Base-by-base conservation (phyloP, 2,329 filamentous ascomycete species). In the Curvularia spicifera region DNA sequence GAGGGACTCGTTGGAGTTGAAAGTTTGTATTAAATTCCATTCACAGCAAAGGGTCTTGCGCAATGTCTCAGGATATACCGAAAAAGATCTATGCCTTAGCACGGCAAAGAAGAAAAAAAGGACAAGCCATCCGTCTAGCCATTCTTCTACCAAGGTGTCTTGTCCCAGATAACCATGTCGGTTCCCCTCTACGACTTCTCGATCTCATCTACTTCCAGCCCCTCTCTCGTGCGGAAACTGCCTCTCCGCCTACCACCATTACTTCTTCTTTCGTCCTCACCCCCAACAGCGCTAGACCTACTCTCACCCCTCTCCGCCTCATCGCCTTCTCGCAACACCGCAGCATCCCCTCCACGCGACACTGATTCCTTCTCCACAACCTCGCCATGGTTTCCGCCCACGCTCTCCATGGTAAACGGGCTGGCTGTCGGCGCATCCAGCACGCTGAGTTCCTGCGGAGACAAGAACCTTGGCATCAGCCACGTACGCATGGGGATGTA, bases 361-460 rank as follows among this genome's bases (percentile, higher is more conserved):
- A 40, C 22, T 9, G 5, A 5, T 9, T 26, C 40, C 1, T 1
- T 24, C 4, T 37, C 44, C 5, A 63, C 49, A 1, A 53, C 47
- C 59, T 76, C 62, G 1, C 73, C 73, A 57, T 76, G 81, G 43
- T 79, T 79, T 2, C 83, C 82, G 5, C 83, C 83, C 28, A 85
- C 76, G 45, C 80, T 83, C 49, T 79, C 82, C 64, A 86, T 77
- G 3, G 84, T 84, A 15, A 83, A 80, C 22, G 81, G 80, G 55
- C 82, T 80, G 3, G 83, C 84, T 0, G 84, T 86, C 26, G 84
- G 79, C 22, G 79, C 79, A 69, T 87, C 84, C 57, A 87, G 64
- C 0, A 84, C 67, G 15, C 76, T 67, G 10, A 87, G 68, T 64
- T 86, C 84, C 18, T 79, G 62, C 5, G 75, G 67, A 0, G 74